Conservation (phyloP, 495 filamentous ascomycete species). For the Podospora conica region DNA sequence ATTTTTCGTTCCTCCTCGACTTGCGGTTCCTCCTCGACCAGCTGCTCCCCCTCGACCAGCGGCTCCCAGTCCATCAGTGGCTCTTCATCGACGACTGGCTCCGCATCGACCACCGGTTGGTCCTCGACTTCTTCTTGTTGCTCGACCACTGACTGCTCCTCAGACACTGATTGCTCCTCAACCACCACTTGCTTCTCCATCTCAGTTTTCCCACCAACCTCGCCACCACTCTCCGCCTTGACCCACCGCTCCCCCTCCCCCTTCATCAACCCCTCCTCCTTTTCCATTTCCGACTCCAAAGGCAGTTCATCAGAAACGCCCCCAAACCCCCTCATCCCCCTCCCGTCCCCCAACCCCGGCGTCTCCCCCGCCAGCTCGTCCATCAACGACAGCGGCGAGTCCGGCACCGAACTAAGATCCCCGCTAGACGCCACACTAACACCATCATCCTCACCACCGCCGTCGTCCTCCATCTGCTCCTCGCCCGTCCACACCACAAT, state of each 20-base stretch:
- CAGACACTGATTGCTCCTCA: no score
- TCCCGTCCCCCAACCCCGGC: no score
- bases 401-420: neutral
- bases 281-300: no score
- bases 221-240: neutral
- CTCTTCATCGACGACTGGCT: no score
- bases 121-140: no score
- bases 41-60: neutral
- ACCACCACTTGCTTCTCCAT: neutral
- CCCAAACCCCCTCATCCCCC: neutral
- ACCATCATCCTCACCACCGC: neutral
- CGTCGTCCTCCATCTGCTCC: constrained; percentile 19
- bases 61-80: neutral
- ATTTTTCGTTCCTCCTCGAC: no score
- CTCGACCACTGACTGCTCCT: no score
- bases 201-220: neutral
- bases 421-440: neutral
- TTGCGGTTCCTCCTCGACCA: neutral
- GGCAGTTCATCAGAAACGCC: neutral
- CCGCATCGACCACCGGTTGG: no score
- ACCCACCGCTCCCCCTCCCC: neutral
- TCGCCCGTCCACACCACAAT: constrained; percentile 34
- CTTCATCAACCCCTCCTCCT: neutral
- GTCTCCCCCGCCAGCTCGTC: no score
- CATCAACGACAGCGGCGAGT: neutral